phyloP scores from a whole-genome alignment of 805 yeast genomes.

The Vanderwaltozyma tropicalis region DNA sequence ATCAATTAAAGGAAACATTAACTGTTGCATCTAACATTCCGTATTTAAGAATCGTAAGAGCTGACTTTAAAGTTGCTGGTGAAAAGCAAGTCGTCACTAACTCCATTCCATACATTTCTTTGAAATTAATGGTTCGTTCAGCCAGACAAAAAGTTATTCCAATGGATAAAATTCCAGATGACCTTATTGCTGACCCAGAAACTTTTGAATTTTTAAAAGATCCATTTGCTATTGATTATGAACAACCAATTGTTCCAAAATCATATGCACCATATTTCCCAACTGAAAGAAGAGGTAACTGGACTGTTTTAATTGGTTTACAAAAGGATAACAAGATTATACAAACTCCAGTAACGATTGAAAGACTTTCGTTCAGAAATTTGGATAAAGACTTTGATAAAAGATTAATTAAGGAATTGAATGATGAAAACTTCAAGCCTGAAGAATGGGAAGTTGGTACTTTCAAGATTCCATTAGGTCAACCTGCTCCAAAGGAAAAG shows the following conservation, averaged over 20 bases:
- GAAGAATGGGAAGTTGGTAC: constrained; percentile 47
- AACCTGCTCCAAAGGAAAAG: constrained; percentile 65
- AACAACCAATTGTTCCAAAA: constrained; percentile 61
- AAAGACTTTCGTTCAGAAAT: constrained; percentile 22
- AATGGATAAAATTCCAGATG: constrained; percentile 28
- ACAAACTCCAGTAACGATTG: constrained; percentile 43
- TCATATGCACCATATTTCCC: constrained; percentile 76
- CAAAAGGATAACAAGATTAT: constrained; percentile 75
- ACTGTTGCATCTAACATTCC: constrained; percentile 59
- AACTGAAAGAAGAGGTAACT: constrained; percentile 34
- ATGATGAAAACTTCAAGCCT: constrained; percentile 29
- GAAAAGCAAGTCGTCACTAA: constrained; percentile 61
- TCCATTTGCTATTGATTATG: constrained; percentile 54
- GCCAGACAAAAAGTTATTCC: constrained; percentile 52
- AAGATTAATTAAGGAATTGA: constrained; percentile 17
- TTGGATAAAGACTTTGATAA: constrained; percentile 24
- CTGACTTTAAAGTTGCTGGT: constrained; percentile 80
- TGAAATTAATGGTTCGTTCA: constrained; percentile 69
- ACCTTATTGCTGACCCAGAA: constrained; percentile 40
- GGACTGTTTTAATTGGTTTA: constrained; percentile 59
- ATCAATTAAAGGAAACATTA: constrained; percentile 39
- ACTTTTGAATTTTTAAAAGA: constrained; percentile 57
- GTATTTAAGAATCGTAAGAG: constrained; percentile 50
- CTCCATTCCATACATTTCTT: constrained; percentile 61
- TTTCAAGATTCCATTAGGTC: constrained; percentile 60